Conservation (phyloP, 2,329 filamentous ascomycete genomes). For the Trichoderma brevicompactum region DNA sequence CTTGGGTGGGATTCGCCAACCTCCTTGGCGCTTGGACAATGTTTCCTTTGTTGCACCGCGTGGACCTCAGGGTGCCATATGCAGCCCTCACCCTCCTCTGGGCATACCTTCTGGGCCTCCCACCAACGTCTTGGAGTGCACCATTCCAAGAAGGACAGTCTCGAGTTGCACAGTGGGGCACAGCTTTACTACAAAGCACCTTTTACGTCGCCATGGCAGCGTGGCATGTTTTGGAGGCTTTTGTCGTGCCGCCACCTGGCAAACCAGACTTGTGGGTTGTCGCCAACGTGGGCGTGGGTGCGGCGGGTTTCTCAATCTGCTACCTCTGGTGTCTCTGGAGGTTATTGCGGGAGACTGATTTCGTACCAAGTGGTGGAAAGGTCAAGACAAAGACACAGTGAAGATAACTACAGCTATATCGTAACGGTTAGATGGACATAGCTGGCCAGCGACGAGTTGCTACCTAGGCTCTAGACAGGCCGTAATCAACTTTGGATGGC, state of each 20-base stretch:
- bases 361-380: slow-evolving; percentile 44
- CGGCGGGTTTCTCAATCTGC: slow-evolving; percentile 81
- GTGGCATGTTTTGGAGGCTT: slow-evolving; percentile 80
- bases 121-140: slow-evolving; percentile 72
- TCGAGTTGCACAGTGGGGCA: slow-evolving; percentile 54
- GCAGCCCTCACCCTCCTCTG: slow-evolving; percentile 82
- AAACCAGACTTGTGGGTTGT: slow-evolving; percentile 97
- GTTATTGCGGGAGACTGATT: slow-evolving; percentile 62
- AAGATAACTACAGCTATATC: background rate
- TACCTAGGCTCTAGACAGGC: background rate
- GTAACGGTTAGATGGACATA: background rate
- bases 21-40: slow-evolving; percentile 89
- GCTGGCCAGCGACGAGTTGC: background rate
- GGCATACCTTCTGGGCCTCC: slow-evolving; percentile 88
- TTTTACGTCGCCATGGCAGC: slow-evolving; percentile 78
- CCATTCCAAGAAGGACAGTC: slow-evolving; percentile 61
- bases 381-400: slow-evolving; percentile 45
- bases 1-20: slow-evolving; percentile 97
- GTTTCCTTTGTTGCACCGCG: slow-evolving; percentile 85
- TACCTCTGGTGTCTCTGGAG: slow-evolving; percentile 90
- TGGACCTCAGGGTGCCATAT: slow-evolving; percentile 84
- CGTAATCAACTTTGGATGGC: background rate
- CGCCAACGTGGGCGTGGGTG: slow-evolving; percentile 83
- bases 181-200: slow-evolving; percentile 68
- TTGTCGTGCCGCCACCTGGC: slow-evolving; percentile 66